A percentile compares a stretch with the other conserved stretches of the same genome.
These are phyloP conservation scores for Metarhizium anisopliae DNA, from an alignment of 2,329 filamentous ascomycete genomes.

Conservation along the genomic window DNA sequence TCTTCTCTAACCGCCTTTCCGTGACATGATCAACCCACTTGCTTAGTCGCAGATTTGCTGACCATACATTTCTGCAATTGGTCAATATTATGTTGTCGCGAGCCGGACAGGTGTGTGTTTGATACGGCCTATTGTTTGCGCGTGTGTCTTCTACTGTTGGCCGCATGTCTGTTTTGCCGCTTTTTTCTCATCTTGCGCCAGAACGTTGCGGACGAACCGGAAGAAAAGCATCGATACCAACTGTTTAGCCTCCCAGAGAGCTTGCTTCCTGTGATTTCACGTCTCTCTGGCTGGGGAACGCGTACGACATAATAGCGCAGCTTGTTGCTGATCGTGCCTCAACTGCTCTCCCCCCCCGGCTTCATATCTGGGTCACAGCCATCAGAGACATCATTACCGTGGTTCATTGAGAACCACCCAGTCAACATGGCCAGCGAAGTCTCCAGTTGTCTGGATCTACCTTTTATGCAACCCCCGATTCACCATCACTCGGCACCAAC, in stretches of 20 bases:
- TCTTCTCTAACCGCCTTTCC: neutral
- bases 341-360: neutral
- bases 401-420: neutral
- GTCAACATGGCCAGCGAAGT: constrained; percentile 7
- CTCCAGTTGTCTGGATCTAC: constrained; percentile 8
- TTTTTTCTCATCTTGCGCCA: neutral
- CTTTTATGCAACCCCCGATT: constrained; percentile 7
- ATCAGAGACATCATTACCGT: neutral
- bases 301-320: neutral
- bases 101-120: neutral
- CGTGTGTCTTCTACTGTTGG: neutral
- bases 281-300: neutral
- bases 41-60: neutral
- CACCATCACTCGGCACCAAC: constrained; percentile 4
- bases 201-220: neutral
- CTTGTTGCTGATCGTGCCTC: neutral
- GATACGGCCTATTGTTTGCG: neutral
- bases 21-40: neutral
- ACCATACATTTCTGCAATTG: neutral
- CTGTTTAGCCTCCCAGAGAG: neutral
- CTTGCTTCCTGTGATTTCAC: neutral
- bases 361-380: neutral
- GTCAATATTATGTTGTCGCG: neutral
- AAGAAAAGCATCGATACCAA: neutral
- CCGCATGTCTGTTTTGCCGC: neutral